phyloP scores from a whole-genome alignment of 179 eudicot genomes.

The Nepenthes alata region DNA sequence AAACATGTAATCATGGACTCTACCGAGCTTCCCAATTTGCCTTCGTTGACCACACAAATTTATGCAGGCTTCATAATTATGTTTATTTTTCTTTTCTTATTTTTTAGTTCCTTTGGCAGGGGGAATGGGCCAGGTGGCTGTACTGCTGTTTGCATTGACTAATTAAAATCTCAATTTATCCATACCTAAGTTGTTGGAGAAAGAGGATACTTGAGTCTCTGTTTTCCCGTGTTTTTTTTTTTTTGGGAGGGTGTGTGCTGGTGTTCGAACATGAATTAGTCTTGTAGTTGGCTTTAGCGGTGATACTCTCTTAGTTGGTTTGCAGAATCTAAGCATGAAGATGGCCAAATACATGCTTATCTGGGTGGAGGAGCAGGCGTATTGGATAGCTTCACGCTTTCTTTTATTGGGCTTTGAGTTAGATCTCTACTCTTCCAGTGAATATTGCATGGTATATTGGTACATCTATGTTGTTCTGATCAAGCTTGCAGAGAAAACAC shows the following conservation, averaged over 20 bases:
- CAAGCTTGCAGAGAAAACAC: constrained; percentile 90
- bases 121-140: too few relatives aligned
- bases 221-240: not conserved
- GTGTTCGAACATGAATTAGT: not conserved
- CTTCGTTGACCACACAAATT: too few relatives aligned
- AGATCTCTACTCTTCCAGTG: constrained; percentile 69
- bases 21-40: too few relatives aligned
- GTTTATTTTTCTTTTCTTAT: too few relatives aligned
- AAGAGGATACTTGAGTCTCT: not conserved
- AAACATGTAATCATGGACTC: too few relatives aligned
- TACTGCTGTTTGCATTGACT: too few relatives aligned
- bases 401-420: constrained; percentile 82
- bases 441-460: constrained; percentile 99
- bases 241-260: not conserved
- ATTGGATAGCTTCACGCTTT: constrained; percentile 87
- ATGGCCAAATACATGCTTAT: constrained; percentile 58
- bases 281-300: not conserved
- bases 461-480: constrained; percentile 65
- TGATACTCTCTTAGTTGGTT: constrained; percentile 23
- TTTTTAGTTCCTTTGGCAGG: too few relatives aligned
- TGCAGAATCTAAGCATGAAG: constrained; percentile 46
- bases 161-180: too few relatives aligned
- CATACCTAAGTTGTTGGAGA: too few relatives aligned
- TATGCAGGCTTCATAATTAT: too few relatives aligned
- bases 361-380: constrained; percentile 96